Evolutionary conservation across 2,329 filamentous ascomycete species (phyloP).

Genomic region (Phaeosphaeriaceae sp.): DNA sequence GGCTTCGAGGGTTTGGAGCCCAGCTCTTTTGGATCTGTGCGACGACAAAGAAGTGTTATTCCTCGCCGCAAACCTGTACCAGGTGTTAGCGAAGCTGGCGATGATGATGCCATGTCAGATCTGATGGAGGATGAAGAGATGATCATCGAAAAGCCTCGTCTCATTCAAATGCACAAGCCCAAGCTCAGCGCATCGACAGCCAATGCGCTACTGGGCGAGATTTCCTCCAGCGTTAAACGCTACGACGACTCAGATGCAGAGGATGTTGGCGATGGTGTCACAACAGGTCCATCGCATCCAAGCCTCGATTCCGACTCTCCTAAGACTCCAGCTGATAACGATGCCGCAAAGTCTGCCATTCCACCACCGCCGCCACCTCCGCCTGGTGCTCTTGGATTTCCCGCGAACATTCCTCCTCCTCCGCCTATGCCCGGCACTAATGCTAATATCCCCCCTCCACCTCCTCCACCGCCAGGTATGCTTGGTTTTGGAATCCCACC

Average conservation of each 20-base stretch:
- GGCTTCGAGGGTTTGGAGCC: slow-evolving; percentile 48
- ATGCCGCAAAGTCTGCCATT: slow-evolving; percentile 46
- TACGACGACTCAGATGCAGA: slow-evolving; percentile 78
- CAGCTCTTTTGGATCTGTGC: slow-evolving; percentile 66
- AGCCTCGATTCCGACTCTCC: slow-evolving; percentile 76
- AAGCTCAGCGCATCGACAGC: slow-evolving; percentile 68
- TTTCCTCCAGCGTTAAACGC: slow-evolving; percentile 76
- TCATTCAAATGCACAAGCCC: slow-evolving; percentile 81
- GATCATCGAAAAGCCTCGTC: slow-evolving; percentile 77
- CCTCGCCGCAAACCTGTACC: slow-evolving; percentile 47
- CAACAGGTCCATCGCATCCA: slow-evolving; percentile 77
- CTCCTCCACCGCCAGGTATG: slow-evolving; percentile 58
- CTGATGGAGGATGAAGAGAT: slow-evolving; percentile 61
- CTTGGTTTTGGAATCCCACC: slow-evolving; percentile 53
- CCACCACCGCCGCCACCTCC: slow-evolving; percentile 59
- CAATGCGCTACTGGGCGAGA: slow-evolving; percentile 72
- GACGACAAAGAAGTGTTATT: slow-evolving; percentile 51
- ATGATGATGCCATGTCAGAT: slow-evolving; percentile 41
- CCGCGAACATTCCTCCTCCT: slow-evolving; percentile 49
- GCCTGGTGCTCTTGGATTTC: slow-evolving; percentile 48
- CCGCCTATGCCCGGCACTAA: slow-evolving; percentile 57
- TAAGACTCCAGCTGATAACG: slow-evolving; percentile 67
- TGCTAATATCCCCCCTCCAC: slow-evolving; percentile 53
- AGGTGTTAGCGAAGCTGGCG: slow-evolving; percentile 44
- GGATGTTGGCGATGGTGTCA: slow-evolving; percentile 68